phyloP scores from a whole-genome alignment of 164 flowering plant species.

The Magnolia changhungtana region DNA sequence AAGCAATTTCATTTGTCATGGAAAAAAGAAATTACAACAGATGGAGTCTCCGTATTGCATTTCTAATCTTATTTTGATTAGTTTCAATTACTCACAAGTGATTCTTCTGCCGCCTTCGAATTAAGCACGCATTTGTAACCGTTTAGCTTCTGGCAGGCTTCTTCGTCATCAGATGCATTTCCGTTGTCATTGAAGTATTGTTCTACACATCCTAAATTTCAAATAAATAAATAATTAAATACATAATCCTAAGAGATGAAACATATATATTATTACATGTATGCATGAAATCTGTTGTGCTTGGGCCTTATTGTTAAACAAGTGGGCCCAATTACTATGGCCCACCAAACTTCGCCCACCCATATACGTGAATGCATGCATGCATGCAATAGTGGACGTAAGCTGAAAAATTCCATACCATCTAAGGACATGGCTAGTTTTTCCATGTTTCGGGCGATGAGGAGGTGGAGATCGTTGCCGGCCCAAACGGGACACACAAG shows the following conservation, averaged over 20 bases:
- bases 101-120: conserved; percentile 66
- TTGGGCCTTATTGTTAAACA: too few species aligned
- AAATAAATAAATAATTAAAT: background rate
- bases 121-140: conserved; percentile 64
- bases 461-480: conserved; percentile 58
- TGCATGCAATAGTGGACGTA: background rate
- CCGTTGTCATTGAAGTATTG: conserved; percentile 29
- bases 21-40: background rate
- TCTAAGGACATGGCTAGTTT: conserved; percentile 67
- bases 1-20: background rate
- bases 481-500: conserved; percentile 80
- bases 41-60: background rate
- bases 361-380: background rate
- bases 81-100: conserved; percentile 37
- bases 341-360: background rate
- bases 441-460: conserved; percentile 49
- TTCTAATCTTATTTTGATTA: background rate
- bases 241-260: too few species aligned
- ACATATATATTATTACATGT: too few species aligned
- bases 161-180: conserved; percentile 14
- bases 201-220: conserved; percentile 38
- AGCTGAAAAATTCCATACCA: conserved; percentile 28
- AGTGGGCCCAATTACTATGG: too few species aligned
- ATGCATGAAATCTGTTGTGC: background rate
- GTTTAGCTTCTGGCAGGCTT: conserved; percentile 22